phyloP scores from a whole-genome alignment of 2,329 filamentous ascomycete species.

The Paecilomyces formosus region DNA sequence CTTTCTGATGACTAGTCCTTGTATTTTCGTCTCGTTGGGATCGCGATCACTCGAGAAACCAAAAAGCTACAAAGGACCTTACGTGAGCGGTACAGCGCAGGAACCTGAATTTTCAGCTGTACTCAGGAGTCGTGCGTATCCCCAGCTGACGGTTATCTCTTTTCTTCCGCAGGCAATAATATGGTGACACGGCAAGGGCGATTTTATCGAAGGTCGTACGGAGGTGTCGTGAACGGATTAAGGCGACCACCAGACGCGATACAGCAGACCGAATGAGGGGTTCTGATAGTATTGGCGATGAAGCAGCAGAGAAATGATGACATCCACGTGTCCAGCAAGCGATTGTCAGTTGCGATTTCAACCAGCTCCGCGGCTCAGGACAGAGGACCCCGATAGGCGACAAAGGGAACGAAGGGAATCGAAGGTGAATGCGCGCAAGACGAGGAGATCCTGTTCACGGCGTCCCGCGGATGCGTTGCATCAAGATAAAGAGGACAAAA shows the following conservation, averaged over 20 bases:
- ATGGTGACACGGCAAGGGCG: neutral
- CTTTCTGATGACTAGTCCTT: neutral
- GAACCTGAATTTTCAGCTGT: neutral
- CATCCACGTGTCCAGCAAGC: constrained; percentile 18
- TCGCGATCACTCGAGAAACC: neutral
- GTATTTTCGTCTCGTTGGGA: constrained; percentile 11
- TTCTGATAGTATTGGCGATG: neutral
- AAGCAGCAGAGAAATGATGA: constrained; percentile 7
- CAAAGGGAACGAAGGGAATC: neutral
- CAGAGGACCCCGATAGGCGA: neutral
- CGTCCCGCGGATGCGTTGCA: neutral
- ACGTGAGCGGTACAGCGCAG: neutral
- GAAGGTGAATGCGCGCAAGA: neutral
- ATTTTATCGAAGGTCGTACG: neutral
- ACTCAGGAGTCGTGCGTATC: neutral
- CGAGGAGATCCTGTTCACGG: neutral
- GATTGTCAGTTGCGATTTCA: constrained; percentile 8
- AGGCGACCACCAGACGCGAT: neutral
- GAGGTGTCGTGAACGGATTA: neutral
- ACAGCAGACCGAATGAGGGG: neutral
- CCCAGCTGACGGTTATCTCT: neutral
- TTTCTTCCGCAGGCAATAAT: neutral
- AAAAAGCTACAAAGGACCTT: neutral
- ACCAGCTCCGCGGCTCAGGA: constrained; percentile 5
- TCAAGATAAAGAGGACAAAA: neutral